Base-by-base conservation (phyloP, 257 asterid species). In the Mitragyna speciosa region DNA sequence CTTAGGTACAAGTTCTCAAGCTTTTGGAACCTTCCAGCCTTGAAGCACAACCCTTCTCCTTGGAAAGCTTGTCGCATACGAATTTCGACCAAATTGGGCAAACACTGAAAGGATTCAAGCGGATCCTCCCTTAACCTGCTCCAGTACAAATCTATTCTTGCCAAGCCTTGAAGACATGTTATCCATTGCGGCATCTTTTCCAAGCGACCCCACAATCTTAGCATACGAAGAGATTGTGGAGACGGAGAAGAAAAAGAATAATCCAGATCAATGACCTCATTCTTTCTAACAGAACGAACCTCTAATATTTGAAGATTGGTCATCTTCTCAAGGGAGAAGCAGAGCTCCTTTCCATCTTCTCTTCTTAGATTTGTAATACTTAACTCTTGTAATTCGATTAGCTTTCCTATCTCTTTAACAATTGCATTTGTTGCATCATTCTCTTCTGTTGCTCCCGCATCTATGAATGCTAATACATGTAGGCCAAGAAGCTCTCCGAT, bases 41-140 rank as follows among this genome's bases (percentile, higher is more conserved):
- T 78, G 47, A 88, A 88, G 59, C 82, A 54, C n/a, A 88, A 70
- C 41, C 63, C 68, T n/a, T 75, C 70, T 17, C 85, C 91, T 6
- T 45, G 49, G 49, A 2, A 45, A 45, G 49, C 49, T 45, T 45
- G 49, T 45, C 11, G 0, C 11, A 45, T 5, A 45, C 7, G 2
- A 45, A 45, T 8, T 45, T 8, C 1, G 11, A 45, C 7, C 49
- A 45, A 45, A 45, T 9, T 45, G 49, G 49, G 49, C 49, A 45
- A 45, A 45, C 11, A 9, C 7, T 45, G 49, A 45, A 45, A 8
- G 11, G 49, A 45, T 5, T 45, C 49, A 45, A 45, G 49, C 11
- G 49, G 49, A 9, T 45, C 49, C 4, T 70, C 11, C 49, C 3
- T 45, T 45, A 45, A 45, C 49, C 49, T 8, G 7, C 49, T 45